Conservation (phyloP, 2,329 filamentous ascomycete genomes). For the Cordyceps cicadae region DNA sequence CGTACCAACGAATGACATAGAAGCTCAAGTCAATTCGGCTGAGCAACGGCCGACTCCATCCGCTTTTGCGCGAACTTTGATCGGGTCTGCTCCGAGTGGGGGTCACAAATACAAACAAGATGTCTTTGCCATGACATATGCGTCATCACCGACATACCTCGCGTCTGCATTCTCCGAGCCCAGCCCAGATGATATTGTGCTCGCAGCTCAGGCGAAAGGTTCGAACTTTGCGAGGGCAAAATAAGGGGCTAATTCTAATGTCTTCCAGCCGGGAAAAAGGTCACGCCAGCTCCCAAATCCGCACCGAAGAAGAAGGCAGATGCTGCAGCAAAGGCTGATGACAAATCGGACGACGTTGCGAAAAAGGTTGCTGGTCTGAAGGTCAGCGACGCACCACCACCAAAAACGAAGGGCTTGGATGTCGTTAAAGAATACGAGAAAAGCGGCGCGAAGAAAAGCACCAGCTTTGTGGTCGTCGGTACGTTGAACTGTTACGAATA, state of each 20-base stretch:
- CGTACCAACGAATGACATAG: not conserved
- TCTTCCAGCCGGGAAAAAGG: constrained; percentile 46
- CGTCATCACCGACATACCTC: constrained; percentile 40
- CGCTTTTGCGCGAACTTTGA: constrained; percentile 47
- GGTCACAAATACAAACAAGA: constrained; percentile 22
- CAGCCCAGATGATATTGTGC: constrained; percentile 85
- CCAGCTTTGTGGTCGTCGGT: constrained; percentile 92
- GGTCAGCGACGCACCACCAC: constrained; percentile 46
- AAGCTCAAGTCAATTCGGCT: not conserved
- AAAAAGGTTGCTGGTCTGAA: constrained; percentile 28
- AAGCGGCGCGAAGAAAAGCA: constrained; percentile 65
- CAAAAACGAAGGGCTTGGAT: constrained; percentile 71
- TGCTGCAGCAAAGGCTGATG: constrained; percentile 18
- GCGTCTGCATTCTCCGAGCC: constrained; percentile 68
- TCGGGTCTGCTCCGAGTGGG: constrained; percentile 33
- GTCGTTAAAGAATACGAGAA: constrained; percentile 75
- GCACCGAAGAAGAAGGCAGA: constrained; percentile 34
- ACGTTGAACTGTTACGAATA: constrained; percentile 26
- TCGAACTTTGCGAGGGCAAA: constrained; percentile 50
- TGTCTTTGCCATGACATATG: constrained; percentile 40
- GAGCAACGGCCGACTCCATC: constrained; percentile 33
- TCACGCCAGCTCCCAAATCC: constrained; percentile 29
- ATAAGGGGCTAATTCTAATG: constrained; percentile 46
- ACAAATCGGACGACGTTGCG: constrained; percentile 16
- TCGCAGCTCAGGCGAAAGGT: constrained; percentile 84